Conservation (phyloP, 495 filamentous ascomycete genomes). For the Terfezia claveryi region DNA sequence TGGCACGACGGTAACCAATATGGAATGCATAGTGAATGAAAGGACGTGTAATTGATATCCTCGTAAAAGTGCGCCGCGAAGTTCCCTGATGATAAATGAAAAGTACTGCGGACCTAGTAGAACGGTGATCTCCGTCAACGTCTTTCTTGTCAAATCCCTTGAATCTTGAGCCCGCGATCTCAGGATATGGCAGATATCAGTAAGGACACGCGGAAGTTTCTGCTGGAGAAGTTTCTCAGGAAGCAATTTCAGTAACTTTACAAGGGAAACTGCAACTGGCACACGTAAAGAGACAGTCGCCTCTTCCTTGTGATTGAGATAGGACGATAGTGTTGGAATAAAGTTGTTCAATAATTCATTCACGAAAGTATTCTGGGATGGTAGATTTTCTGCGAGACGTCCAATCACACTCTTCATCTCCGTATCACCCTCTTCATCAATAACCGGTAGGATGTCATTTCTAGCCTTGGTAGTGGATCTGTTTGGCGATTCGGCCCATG, state of each 20-base stretch:
- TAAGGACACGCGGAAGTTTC: constrained; percentile 58
- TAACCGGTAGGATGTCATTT: constrained; percentile 19
- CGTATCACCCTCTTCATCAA: constrained; percentile 17
- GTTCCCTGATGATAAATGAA: constrained; percentile 78
- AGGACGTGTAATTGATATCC: constrained; percentile 91
- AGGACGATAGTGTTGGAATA: constrained; percentile 49
- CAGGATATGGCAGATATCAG: constrained; percentile 80
- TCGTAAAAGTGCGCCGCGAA: constrained; percentile 53
- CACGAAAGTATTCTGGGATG: constrained; percentile 43
- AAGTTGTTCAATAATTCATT: constrained; percentile 53
- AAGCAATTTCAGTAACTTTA: constrained; percentile 65
- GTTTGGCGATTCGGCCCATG: constrained; percentile 19
- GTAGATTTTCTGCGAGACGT: constrained; percentile 40
- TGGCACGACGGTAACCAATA: constrained; percentile 55
- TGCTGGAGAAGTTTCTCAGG: constrained; percentile 45
- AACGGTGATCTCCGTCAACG: constrained; percentile 57
- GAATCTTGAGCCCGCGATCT: constrained; percentile 74
- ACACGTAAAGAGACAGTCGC: constrained; percentile 75
- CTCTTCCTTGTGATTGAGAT: constrained; percentile 86
- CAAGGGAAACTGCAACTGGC: constrained; percentile 63
- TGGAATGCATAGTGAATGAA: constrained; percentile 83
- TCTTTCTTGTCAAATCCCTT: constrained; percentile 72
- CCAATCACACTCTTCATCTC: not conserved
- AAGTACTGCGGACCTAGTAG: constrained; percentile 65
- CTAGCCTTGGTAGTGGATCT: constrained; percentile 25